Evolutionary conservation across 306 rosid genomes (phyloP), one percentile per base, ranked within the genome.

Genomic region (Hippophae rhamnoides): DNA sequence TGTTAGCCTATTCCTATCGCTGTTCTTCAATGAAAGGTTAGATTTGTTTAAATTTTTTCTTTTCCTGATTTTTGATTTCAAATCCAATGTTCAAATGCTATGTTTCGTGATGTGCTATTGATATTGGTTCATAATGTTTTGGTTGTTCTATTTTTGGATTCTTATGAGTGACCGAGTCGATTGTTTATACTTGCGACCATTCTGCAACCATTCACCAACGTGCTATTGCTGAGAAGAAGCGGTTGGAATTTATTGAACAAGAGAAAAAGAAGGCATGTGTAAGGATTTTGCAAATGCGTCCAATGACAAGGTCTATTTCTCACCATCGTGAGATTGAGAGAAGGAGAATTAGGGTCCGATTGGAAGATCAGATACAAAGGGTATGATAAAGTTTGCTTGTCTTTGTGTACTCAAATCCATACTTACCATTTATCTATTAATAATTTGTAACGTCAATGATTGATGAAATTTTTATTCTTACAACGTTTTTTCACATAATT

Each of bases 341-440:
- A 69, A 83, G 86, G 86, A 76, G 62, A 66, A 82, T 78, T 78
- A 85, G 74, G 70, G 89, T 83, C 10, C 81, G 76, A 70, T 78
- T 90, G 84, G 98, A 90, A 79, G 76, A 87, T 67, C 89, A 95
- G 65, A 72, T 90, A 66, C 90, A 83, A 77, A 87, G 90, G 90
- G 98, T 90, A 79, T 49, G 18, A 18, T 18, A 18, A 18, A 18
- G 18, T 18, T 18, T 18, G 18, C 18, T 18, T 18, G 18, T 18
- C 18, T 18, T 18, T 18, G 18, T 0, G 18, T 18, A 18, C 18
- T 18, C 18, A 18, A 18, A 18, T 18, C 18, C 18, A 18, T 18
- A 18, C 18, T 18, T 18, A 0, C 18, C 18, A 18, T 18, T 18
- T 18, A 18, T 62, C 41, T 25, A 27, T 51, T 38, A 38, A 52